Conservation (phyloP, 495 filamentous ascomycete species). For the Aspergillus haitiensis region DNA sequence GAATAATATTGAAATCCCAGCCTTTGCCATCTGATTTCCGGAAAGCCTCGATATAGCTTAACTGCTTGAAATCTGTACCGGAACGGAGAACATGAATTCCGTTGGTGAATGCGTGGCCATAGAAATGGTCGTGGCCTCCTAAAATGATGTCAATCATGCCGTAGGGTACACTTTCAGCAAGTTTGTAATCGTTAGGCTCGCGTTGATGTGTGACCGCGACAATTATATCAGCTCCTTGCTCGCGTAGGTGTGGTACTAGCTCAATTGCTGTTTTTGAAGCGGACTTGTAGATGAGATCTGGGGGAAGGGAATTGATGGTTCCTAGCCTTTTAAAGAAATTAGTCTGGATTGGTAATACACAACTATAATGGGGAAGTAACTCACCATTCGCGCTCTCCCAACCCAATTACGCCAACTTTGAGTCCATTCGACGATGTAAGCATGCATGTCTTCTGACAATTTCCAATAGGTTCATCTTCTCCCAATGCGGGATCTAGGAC, state of each 20-base stretch:
- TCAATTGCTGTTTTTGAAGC: slow-evolving; percentile 68
- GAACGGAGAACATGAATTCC: slow-evolving; percentile 78
- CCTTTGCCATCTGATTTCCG: slow-evolving; percentile 45
- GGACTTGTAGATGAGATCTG: slow-evolving; percentile 76
- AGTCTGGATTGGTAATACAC: background rate
- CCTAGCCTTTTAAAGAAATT: slow-evolving; percentile 59
- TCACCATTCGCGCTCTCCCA: slow-evolving; percentile 73
- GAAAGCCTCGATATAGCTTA: slow-evolving; percentile 80
- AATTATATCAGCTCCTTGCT: slow-evolving; percentile 76
- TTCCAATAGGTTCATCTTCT: slow-evolving; percentile 63
- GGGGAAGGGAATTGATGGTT: slow-evolving; percentile 82
- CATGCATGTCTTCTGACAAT: slow-evolving; percentile 68
- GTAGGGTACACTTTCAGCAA: slow-evolving; percentile 64
- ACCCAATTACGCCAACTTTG: slow-evolving; percentile 80
- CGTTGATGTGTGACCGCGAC: slow-evolving; percentile 81
- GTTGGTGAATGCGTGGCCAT: slow-evolving; percentile 72
- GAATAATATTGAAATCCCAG: slow-evolving; percentile 78
- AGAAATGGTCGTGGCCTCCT: slow-evolving; percentile 89
- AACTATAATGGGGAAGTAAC: slow-evolving; percentile 11
- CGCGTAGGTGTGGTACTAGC: slow-evolving; percentile 66
- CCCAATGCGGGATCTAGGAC: slow-evolving; percentile 77
- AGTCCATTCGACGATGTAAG: slow-evolving; percentile 77
- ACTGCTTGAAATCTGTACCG: slow-evolving; percentile 85
- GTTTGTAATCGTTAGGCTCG: slow-evolving; percentile 81
- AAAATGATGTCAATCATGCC: slow-evolving; percentile 80